Percentiles rank a stretch among this genome's conserved stretches.
phyloP scores from a whole-genome alignment of 1,284 basidiomycete species.

The Sanghuangporus sanghuang region DNA sequence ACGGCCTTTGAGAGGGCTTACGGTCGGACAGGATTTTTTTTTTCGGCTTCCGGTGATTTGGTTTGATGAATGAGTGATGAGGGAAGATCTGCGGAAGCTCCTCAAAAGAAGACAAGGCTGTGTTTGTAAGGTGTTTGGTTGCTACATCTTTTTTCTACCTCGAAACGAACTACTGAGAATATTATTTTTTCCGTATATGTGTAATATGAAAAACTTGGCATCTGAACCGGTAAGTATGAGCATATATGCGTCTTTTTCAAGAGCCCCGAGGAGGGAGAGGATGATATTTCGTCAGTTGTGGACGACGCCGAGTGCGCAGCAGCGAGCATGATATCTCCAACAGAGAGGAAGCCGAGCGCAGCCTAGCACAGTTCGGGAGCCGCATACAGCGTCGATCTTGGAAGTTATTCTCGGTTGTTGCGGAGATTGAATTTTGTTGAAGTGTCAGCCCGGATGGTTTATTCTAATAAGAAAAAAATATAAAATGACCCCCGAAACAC shows the following conservation, averaged over 20 bases:
- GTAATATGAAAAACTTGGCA: too few relatives aligned
- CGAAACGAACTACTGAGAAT: too few relatives aligned
- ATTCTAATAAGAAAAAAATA: neutral
- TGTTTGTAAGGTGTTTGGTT: neutral
- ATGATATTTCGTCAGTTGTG: too few relatives aligned
- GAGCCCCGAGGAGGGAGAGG: too few relatives aligned
- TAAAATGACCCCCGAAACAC: neutral
- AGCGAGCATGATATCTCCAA: too few relatives aligned
- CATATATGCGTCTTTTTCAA: too few relatives aligned
- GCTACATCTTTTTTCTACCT: neutral
- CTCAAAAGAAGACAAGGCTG: neutral
- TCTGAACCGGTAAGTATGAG: too few relatives aligned
- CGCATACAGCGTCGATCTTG: neutral
- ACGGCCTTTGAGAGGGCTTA: slow-evolving; percentile 53
- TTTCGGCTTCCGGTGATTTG: neutral
- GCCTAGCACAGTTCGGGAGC: neutral
- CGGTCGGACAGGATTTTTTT: neutral
- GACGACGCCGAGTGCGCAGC: neutral
- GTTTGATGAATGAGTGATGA: neutral
- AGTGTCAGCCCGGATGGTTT: neutral
- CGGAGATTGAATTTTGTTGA: neutral
- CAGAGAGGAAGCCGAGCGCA: too few relatives aligned
- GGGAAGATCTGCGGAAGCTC: neutral
- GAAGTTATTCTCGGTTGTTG: neutral
- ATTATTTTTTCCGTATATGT: too few relatives aligned